These are phyloP conservation scores for Fonsecaea multimorphosa DNA, from an alignment of 2,329 filamentous ascomycete species.

Conservation along the genomic window DNA sequence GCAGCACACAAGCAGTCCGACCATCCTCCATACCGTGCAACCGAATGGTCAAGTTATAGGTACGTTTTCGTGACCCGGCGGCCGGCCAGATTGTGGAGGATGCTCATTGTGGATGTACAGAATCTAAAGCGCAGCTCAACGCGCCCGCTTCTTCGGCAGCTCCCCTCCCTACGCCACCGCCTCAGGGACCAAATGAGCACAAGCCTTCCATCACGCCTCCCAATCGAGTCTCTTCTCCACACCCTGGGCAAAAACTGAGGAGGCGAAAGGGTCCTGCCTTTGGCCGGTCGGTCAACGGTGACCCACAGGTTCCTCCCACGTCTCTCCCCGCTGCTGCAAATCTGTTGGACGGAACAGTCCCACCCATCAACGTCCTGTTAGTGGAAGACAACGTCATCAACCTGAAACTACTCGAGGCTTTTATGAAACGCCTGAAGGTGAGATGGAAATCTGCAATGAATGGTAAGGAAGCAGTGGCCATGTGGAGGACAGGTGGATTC, in stretches of 20 bases:
- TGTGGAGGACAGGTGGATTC: slow-evolving; percentile 91
- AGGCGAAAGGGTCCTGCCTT: slow-evolving; percentile 57
- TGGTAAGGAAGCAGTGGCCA: slow-evolving; percentile 87
- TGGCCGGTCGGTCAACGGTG: slow-evolving; percentile 39
- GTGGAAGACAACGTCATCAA: slow-evolving; percentile 99
- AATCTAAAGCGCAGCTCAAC: slow-evolving; percentile 52
- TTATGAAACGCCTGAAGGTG: slow-evolving; percentile 94
- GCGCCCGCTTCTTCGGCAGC: slow-evolving; percentile 50
- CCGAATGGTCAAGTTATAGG: slow-evolving; percentile 44
- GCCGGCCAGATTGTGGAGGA: slow-evolving; percentile 39
- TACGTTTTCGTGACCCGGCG: slow-evolving; percentile 38
- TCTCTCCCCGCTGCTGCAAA: slow-evolving; percentile 57
- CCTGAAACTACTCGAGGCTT: slow-evolving; percentile 86
- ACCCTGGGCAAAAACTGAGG: slow-evolving; percentile 52
- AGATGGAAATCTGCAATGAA: slow-evolving; percentile 98
- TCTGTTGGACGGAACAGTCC: slow-evolving; percentile 79
- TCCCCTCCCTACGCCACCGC: slow-evolving; percentile 63
- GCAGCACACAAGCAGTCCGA: slow-evolving; percentile 82
- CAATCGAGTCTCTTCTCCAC: slow-evolving; percentile 57
- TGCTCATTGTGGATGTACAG: slow-evolving; percentile 47
- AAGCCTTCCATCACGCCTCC: slow-evolving; percentile 54
- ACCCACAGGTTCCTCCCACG: slow-evolving; percentile 42
- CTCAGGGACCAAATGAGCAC: slow-evolving; percentile 53
- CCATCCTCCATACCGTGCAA: slow-evolving; percentile 63
- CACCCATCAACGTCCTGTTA: slow-evolving; percentile 95